Evolutionary conservation across 768 basidiomycete species (phyloP).

Genomic region (Chalciporus sphaerocephalus): DNA sequence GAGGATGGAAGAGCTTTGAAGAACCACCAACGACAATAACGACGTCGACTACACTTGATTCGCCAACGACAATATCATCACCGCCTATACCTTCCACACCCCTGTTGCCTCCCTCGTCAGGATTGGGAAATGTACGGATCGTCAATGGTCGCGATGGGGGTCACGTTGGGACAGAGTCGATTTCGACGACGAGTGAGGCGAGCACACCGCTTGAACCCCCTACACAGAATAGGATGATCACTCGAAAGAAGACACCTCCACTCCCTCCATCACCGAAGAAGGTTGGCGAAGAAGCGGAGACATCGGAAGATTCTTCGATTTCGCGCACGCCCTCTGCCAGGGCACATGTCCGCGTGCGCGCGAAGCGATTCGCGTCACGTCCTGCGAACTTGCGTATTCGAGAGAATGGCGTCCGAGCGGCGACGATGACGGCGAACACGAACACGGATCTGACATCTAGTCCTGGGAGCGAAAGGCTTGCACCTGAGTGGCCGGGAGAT

Average conservation of each 20-base stretch:
- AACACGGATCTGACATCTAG: constrained; percentile 36
- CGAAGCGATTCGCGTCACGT: constrained; percentile 46
- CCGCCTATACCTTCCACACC: constrained; percentile 40
- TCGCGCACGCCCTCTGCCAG: constrained; percentile 32
- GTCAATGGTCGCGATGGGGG: constrained; percentile 29
- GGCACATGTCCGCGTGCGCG: constrained; percentile 42
- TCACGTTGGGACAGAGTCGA: constrained; percentile 27
- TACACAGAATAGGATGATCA: constrained; percentile 25
- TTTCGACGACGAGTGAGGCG: constrained; percentile 27
- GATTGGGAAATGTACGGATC: constrained; percentile 21
- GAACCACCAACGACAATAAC: not conserved
- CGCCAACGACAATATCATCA: constrained; percentile 36
- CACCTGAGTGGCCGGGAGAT: constrained; percentile 52
- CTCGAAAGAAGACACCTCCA: constrained; percentile 39
- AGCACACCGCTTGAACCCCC: constrained; percentile 25
- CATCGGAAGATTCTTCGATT: constrained; percentile 42
- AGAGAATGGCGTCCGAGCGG: constrained; percentile 19
- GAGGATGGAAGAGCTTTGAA: constrained; percentile 33
- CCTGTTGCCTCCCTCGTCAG: constrained; percentile 19
- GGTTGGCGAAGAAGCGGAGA: constrained; percentile 31
- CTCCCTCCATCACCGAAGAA: constrained; percentile 4
- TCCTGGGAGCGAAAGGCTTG: constrained; percentile 45
- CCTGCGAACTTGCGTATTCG: constrained; percentile 48
- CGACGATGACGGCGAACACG: constrained; percentile 12
- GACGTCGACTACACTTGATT: constrained; percentile 29